Conservation (phyloP, 768 basidiomycete species). For the Hydnomerulius pinastri region DNA sequence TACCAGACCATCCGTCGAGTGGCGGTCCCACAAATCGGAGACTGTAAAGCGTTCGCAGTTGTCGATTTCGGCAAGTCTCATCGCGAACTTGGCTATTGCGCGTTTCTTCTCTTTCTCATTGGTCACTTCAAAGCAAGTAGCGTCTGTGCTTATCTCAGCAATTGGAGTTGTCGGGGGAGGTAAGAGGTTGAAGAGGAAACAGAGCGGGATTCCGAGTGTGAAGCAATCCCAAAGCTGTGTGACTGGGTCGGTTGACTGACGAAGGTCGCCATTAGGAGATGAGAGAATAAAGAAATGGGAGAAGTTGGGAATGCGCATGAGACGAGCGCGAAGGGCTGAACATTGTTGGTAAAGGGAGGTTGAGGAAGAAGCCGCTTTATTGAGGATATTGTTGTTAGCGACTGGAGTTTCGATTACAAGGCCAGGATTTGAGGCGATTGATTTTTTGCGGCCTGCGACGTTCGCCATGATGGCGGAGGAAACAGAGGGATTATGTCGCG, state of each 20-base stretch:
- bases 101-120: slow-evolving; percentile 88
- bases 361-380: slow-evolving; percentile 84
- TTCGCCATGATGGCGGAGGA: slow-evolving; percentile 42
- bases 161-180: slow-evolving; percentile 46
- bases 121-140: slow-evolving; percentile 61
- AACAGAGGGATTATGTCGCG: slow-evolving; percentile 10
- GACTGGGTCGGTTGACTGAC: slow-evolving; percentile 89
- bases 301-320: slow-evolving; percentile 79
- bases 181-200: slow-evolving; percentile 94
- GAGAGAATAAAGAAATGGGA: slow-evolving; percentile 67
- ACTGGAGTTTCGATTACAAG: slow-evolving; percentile 74
- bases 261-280: slow-evolving; percentile 52
- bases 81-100: slow-evolving; percentile 88
- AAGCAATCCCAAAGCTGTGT: slow-evolving; percentile 94
- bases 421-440: slow-evolving; percentile 63
- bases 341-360: slow-evolving; percentile 94
- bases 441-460: slow-evolving; percentile 77
- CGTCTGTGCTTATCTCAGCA: slow-evolving; percentile 64
- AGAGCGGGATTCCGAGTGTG: slow-evolving; percentile 89
- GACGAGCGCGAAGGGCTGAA: slow-evolving; percentile 71
- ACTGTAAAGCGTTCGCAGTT: slow-evolving; percentile 86
- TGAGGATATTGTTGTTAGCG: slow-evolving; percentile 84
- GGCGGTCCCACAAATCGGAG: slow-evolving; percentile 86
- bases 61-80: slow-evolving; percentile 74
- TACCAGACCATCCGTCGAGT: slow-evolving; percentile 92